Percentiles rank a stretch among this genome's conserved stretches.
phyloP scores from a whole-genome alignment of 768 basidiomycete genomes.

The Lactarius hatsudake region DNA sequence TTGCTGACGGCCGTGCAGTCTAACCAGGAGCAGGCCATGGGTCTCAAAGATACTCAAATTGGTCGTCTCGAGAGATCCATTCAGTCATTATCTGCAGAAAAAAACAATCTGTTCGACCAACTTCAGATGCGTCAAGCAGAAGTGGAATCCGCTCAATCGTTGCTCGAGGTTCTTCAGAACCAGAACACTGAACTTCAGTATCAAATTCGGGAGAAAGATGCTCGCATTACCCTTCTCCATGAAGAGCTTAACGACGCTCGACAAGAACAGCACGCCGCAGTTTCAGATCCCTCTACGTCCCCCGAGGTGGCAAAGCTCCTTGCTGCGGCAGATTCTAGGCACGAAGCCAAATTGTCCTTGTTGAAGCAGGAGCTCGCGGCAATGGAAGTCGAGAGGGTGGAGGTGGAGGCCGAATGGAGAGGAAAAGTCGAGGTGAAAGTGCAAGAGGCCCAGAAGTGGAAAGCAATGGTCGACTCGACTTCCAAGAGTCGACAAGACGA shows the following conservation, averaged over 20 bases:
- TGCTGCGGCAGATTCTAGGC: conserved; percentile 69
- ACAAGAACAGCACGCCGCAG: conserved; percentile 50
- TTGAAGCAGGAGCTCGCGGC: conserved; percentile 58
- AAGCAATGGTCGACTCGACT: conserved; percentile 53
- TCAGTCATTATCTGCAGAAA: conserved; percentile 68
- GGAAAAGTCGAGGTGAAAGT: conserved; percentile 75
- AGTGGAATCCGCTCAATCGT: conserved; percentile 75
- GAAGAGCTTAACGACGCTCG: conserved; percentile 68
- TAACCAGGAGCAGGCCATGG: conserved; percentile 63
- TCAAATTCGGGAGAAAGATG: conserved; percentile 77
- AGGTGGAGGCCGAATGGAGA: conserved; percentile 88
- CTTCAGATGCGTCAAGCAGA: conserved; percentile 89
- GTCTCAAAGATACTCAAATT: conserved; percentile 59
- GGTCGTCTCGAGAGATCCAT: conserved; percentile 66
- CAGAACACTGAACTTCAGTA: conserved; percentile 84
- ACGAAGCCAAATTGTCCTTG: conserved; percentile 73
- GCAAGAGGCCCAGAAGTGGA: conserved; percentile 72
- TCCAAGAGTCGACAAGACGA: conserved; percentile 60
- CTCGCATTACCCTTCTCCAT: conserved; percentile 64
- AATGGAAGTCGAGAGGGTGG: conserved; percentile 80
- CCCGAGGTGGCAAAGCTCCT: conserved; percentile 66
- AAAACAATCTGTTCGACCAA: conserved; percentile 79
- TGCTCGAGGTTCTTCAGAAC: conserved; percentile 70
- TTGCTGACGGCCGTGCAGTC: conserved; percentile 44
- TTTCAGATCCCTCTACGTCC: conserved; percentile 47